phyloP scores from a whole-genome alignment of 2,329 filamentous ascomycete genomes.

The Fusarium denticulatum region DNA sequence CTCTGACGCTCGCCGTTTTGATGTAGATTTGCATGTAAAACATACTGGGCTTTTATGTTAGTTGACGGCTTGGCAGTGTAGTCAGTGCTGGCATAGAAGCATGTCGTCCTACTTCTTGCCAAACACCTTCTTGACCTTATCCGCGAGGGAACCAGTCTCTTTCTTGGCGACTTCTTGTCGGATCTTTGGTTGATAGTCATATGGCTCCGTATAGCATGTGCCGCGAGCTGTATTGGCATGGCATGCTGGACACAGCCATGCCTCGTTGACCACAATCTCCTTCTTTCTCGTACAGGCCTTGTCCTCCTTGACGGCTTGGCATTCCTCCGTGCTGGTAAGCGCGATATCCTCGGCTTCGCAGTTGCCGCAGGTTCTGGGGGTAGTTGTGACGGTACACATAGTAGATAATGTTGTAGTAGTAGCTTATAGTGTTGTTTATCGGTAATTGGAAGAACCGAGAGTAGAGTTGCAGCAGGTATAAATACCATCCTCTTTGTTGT shows the following conservation, averaged over 20 bases:
- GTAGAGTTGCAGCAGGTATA: not conserved
- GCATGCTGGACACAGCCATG: not conserved
- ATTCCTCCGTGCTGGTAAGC: not conserved
- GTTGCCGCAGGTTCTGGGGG: not conserved
- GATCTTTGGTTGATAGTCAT: not conserved
- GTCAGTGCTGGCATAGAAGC: not conserved
- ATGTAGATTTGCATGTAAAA: too few relatives aligned
- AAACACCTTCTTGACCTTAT: not conserved
- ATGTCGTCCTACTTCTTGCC: not conserved
- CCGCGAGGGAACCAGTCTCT: not conserved
- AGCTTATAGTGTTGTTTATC: not conserved
- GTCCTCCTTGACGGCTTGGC: not conserved
- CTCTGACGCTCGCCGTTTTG: too few relatives aligned
- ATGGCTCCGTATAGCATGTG: not conserved
- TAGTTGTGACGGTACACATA: not conserved
- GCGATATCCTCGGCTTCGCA: not conserved
- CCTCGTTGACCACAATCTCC: rapidly evolving
- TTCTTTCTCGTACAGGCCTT: not conserved
- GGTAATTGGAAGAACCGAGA: not conserved
- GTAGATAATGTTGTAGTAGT: not conserved
- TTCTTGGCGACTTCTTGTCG: not conserved
- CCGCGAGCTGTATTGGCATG: not conserved
- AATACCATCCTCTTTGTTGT: too few relatives aligned
- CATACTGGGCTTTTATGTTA: too few relatives aligned
- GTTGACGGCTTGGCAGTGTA: not conserved